Conservation (phyloP, 179 eudicot species). For the Silene vulgaris region DNA sequence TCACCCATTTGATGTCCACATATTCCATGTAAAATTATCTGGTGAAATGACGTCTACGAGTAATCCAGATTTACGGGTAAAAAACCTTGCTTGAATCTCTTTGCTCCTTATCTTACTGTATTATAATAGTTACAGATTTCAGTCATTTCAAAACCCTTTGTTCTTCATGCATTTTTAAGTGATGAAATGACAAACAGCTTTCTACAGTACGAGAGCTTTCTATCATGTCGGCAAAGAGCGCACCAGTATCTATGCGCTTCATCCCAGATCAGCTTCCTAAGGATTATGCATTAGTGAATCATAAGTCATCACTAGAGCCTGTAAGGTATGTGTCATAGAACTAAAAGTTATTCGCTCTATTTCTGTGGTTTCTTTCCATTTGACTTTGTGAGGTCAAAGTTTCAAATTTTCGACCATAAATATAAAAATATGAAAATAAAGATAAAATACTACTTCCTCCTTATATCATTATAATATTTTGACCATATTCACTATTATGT, state of each 20-base stretch:
- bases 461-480: too few relatives aligned
- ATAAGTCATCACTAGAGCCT: constrained; percentile 55
- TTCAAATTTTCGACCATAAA: too few relatives aligned
- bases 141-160: constrained; percentile 24
- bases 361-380: background rate
- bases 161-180: constrained; percentile 82
- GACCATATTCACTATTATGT: too few relatives aligned
- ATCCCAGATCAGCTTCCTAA: constrained; percentile 77
- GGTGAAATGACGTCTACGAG: constrained; percentile 88
- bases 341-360: background rate
- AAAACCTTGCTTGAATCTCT: constrained; percentile 16
- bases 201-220: constrained; percentile 99
- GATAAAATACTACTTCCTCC: background rate
- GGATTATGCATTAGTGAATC: constrained; percentile 34
- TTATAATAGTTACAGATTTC: constrained; percentile 9
- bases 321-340: constrained; percentile 43
- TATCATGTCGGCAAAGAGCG: constrained; percentile 97
- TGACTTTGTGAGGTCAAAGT: background rate
- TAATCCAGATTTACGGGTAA: constrained; percentile 74
- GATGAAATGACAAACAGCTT: constrained; percentile 99
- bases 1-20: constrained; percentile 89
- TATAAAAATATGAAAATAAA: too few relatives aligned
- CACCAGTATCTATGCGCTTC: constrained; percentile 90
- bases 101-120: constrained; percentile 3
- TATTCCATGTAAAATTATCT: constrained; percentile 70